These are phyloP conservation scores for Sporodiniella umbellata DNA, from an alignment of 371 early-diverging fungal species.

Conservation along the genomic window DNA sequence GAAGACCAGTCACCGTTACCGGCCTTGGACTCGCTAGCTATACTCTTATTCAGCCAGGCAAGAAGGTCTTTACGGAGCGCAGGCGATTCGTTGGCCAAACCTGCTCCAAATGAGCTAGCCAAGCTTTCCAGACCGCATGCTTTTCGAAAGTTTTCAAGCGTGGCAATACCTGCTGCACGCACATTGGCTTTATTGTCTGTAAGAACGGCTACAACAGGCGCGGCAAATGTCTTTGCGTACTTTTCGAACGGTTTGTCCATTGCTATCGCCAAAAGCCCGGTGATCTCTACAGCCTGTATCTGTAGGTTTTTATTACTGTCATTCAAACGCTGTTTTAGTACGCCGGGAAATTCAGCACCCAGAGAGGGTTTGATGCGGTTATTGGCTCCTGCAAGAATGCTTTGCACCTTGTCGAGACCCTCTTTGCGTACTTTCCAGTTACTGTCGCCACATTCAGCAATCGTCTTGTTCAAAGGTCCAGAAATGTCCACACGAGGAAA, in stretches of 20 bases:
- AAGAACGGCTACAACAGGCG: conserved; percentile 65
- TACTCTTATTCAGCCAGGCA: conserved; percentile 65
- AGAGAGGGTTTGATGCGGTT: conserved; percentile 81
- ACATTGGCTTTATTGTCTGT: conserved; percentile 89
- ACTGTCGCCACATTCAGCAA: conserved; percentile 70
- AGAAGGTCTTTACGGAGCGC: conserved; percentile 84
- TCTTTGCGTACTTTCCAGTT: conserved; percentile 97
- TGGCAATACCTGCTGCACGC: conserved; percentile 71
- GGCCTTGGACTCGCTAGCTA: conserved; percentile 31
- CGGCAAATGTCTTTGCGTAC: conserved; percentile 57
- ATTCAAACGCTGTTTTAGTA: conserved; percentile 76
- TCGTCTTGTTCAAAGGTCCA: conserved; percentile 33
- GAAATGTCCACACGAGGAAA: conserved; percentile 86
- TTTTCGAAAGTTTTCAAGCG: conserved; percentile 67
- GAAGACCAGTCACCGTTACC: conserved; percentile 56
- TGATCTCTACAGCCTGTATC: conserved; percentile 69
- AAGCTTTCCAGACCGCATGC: conserved; percentile 70
- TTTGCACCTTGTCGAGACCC: conserved; percentile 78
- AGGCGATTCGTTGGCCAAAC: conserved; percentile 73
- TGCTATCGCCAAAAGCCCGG: conserved; percentile 68
- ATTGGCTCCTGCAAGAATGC: conserved; percentile 71
- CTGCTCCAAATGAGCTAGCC: conserved; percentile 58
- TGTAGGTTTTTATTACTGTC: conserved; percentile 92
- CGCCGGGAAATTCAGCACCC: conserved; percentile 76
- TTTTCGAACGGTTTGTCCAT: conserved; percentile 87